phyloP scores from a whole-genome alignment of 2,329 filamentous ascomycete genomes.

The Venturia aucupariae region DNA sequence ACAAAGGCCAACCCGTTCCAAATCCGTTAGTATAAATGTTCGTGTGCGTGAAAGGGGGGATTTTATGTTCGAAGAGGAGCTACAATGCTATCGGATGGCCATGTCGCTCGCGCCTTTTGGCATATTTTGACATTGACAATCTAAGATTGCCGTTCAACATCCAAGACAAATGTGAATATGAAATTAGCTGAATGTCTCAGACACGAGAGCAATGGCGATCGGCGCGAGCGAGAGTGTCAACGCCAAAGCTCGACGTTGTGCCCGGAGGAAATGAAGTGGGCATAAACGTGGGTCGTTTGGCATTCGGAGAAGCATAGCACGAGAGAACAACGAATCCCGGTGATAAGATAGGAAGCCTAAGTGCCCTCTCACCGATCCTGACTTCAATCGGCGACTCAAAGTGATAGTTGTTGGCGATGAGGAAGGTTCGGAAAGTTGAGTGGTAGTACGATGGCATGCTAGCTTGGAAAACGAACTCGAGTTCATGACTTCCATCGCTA shows the following conservation, averaged over 20 bases:
- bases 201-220: constrained; percentile 4
- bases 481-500: neutral
- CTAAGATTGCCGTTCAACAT: neutral
- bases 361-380: neutral
- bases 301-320: neutral
- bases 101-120: too few species aligned
- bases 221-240: neutral
- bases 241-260: neutral
- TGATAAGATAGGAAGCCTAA: neutral
- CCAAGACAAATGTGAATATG: neutral
- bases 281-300: neutral
- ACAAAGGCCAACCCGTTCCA: neutral
- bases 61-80: neutral
- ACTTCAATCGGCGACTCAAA: constrained; percentile 1
- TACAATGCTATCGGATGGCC: neutral
- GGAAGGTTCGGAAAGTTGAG: constrained; percentile 3
- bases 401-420: constrained; percentile 1
- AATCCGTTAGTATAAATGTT: neutral
- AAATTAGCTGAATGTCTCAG: neutral
- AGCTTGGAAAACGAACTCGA: constrained; percentile 6
- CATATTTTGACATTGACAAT: too few species aligned
- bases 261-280: neutral
- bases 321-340: neutral
- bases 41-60: neutral
- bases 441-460: constrained; percentile 8